Evolutionary conservation across 164 flowering plant genomes (phyloP).

Genomic region (Sextonia rubra): DNA sequence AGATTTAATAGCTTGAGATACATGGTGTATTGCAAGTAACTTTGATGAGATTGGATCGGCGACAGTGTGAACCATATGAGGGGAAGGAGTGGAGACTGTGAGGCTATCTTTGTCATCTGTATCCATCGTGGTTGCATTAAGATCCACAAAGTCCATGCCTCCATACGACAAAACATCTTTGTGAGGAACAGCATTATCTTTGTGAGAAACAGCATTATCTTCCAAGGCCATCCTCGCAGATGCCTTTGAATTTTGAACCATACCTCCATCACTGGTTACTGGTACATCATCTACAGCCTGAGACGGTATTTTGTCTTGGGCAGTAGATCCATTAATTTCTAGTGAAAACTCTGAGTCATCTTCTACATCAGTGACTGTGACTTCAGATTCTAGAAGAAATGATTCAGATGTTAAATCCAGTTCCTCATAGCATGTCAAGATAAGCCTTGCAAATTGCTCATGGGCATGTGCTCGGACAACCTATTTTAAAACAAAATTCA

Average conservation of each 20-base stretch:
- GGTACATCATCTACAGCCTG: conserved; percentile 20
- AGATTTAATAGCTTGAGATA: conserved; percentile 94
- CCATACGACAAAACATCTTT: conserved; percentile 17
- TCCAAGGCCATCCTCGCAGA: conserved; percentile 24
- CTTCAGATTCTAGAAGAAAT: conserved; percentile 52
- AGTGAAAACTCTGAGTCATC: conserved; percentile 44
- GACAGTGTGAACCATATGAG: conserved; percentile 41
- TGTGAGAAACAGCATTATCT: conserved; percentile 23
- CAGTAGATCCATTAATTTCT: conserved; percentile 33
- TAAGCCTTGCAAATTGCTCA: conserved; percentile 95
- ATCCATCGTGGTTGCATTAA: conserved; percentile 8
- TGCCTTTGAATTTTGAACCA: conserved; percentile 25
- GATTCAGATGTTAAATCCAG: conserved; percentile 54
- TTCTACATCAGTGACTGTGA: conserved; percentile 46
- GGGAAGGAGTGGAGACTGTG: conserved; percentile 24
- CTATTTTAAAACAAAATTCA: conserved; percentile 30
- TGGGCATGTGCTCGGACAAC: conserved; percentile 93
- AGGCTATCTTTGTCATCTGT: conserved; percentile 25
- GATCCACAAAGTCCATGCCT: conserved; percentile 15
- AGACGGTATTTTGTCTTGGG: conserved; percentile 24
- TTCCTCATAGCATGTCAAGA: conserved; percentile 62
- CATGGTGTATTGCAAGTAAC: conserved; percentile 94
- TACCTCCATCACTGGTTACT: conserved; percentile 14
- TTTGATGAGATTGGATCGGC: conserved; percentile 80
- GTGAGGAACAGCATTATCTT: conserved; percentile 24